phyloP scores from a whole-genome alignment of 2,329 filamentous ascomycete species.

The Polychaeton citri region DNA sequence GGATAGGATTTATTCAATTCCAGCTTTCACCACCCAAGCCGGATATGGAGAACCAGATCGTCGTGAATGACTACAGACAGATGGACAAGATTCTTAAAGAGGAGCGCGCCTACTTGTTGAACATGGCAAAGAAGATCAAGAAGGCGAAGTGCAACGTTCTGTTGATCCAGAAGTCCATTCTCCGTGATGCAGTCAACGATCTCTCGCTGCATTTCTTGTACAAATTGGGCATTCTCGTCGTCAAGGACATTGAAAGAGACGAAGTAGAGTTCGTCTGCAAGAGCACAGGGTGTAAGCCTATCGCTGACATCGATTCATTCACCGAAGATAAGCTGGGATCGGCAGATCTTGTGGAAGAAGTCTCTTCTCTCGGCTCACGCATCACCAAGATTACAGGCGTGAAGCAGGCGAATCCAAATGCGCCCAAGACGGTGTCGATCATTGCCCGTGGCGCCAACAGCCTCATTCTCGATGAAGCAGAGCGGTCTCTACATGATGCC shows the following conservation, averaged over 20 bases:
- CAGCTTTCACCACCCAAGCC: slow-evolving; percentile 96
- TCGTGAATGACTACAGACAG: slow-evolving; percentile 98
- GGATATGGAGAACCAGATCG: slow-evolving; percentile 99
- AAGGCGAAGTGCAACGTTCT: slow-evolving; percentile 99
- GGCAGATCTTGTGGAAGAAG: slow-evolving; percentile 88
- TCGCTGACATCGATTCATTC: slow-evolving; percentile 96
- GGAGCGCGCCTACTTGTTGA: slow-evolving; percentile 92
- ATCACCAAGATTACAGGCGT: slow-evolving; percentile 94
- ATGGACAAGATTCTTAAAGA: slow-evolving; percentile 99
- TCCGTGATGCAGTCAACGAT: slow-evolving; percentile 95
- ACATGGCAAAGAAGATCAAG: slow-evolving; percentile 99
- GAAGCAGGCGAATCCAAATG: slow-evolving; percentile 45
- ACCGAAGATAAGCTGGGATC: slow-evolving; percentile 94
- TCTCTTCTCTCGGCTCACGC: slow-evolving; percentile 71
- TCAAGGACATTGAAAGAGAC: slow-evolving; percentile 97
- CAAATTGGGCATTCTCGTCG: slow-evolving; percentile 84
- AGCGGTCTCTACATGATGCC: slow-evolving; percentile 91
- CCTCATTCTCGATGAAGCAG: slow-evolving; percentile 90
- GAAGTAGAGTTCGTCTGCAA: slow-evolving; percentile 99
- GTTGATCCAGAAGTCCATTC: slow-evolving; percentile 95
- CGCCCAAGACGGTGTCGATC: slow-evolving; percentile 78
- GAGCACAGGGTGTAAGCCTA: slow-evolving; percentile 95
- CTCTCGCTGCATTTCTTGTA: slow-evolving; percentile 93
- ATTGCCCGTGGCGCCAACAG: slow-evolving; percentile 89
- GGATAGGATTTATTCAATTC: slow-evolving; percentile 95